phyloP scores from a whole-genome alignment of 169 alveolate species.

The Theileria parva region DNA sequence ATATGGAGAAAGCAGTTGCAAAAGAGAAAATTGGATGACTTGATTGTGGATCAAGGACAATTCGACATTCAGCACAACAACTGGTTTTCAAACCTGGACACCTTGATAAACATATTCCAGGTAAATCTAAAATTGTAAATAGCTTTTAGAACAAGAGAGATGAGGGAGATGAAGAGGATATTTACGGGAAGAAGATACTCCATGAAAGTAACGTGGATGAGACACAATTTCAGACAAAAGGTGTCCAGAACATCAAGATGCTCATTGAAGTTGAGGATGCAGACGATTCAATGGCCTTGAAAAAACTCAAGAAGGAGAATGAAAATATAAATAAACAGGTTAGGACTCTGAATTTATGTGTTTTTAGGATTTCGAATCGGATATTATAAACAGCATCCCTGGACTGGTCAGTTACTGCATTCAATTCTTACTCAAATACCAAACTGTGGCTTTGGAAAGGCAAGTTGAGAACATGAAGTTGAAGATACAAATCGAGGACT shows the following conservation, averaged over 20 bases:
- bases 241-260: conserved; percentile 41
- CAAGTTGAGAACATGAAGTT: conserved; percentile 47
- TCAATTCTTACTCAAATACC: conserved; percentile 43
- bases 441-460: conserved; percentile 44
- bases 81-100: conserved; percentile 77
- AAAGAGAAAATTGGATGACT: conserved; percentile 94
- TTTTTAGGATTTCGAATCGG: conserved; percentile 48
- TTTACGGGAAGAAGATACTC: conserved; percentile 73
- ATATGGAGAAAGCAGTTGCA: conserved; percentile 94
- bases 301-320: conserved; percentile 50
- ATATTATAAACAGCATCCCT: conserved; percentile 54
- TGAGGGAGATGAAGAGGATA: conserved; percentile 73
- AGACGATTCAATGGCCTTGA: conserved; percentile 67
- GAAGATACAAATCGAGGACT: conserved; percentile 49
- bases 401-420: conserved; percentile 65
- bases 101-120: conserved; percentile 60
- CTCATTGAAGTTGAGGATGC: conserved; percentile 67
- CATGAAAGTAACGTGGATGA: conserved; percentile 71
- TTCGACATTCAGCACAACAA: conserved; percentile 71
- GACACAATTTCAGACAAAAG: neutral
- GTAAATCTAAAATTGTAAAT: neutral
- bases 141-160: conserved; percentile 12
- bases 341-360: neutral
- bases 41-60: conserved; percentile 95
- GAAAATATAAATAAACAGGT: conserved; percentile 39